A percentile compares a stretch with the other conserved stretches of the same genome.
Evolutionary conservation across 305 asterid genomes (phyloP).

Genomic region (Coffea humblotiana): DNA sequence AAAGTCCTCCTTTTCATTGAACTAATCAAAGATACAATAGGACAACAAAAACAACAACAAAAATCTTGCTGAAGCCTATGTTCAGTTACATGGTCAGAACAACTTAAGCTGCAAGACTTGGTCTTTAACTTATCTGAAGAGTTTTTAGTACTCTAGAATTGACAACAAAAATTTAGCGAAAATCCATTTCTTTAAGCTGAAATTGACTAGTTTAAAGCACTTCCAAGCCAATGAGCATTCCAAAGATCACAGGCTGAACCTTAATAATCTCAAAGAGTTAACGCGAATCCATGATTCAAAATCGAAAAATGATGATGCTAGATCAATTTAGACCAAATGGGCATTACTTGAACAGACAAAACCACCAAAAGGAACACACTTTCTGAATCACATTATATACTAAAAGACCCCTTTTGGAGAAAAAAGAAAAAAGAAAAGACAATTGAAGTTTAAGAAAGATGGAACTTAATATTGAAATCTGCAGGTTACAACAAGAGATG

Average conservation of each 20-base stretch:
- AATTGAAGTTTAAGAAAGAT: conserved; percentile 17
- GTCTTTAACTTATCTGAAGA: conserved; percentile 12
- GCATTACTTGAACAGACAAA: conserved; percentile 28
- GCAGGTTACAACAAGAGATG: conserved; percentile 20
- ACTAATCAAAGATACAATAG: conserved; percentile 32
- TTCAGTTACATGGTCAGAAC: conserved; percentile 56
- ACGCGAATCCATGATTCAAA: conserved; percentile 54
- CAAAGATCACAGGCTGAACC: conserved; percentile 21
- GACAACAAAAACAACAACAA: conserved; percentile 16
- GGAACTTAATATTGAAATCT: conserved; percentile 9
- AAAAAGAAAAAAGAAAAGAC: neutral
- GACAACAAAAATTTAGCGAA: conserved; percentile 43
- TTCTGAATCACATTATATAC: conserved; percentile 42
- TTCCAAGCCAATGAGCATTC: conserved; percentile 38
- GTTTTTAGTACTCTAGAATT: conserved; percentile 11
- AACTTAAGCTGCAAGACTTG: conserved; percentile 20
- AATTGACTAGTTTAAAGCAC: conserved; percentile 28
- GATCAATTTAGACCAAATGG: conserved; percentile 32
- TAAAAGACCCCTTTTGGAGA: conserved; percentile 18
- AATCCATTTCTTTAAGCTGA: conserved; percentile 40
- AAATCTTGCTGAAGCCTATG: conserved; percentile 27
- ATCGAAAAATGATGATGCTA: conserved; percentile 24
- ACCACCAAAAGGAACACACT: conserved; percentile 23
- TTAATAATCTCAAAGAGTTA: conserved; percentile 32
- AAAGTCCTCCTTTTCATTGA: conserved; percentile 18